Evolutionary conservation across 495 filamentous ascomycete species (phyloP).

Genomic region (Neurospora discreta): DNA sequence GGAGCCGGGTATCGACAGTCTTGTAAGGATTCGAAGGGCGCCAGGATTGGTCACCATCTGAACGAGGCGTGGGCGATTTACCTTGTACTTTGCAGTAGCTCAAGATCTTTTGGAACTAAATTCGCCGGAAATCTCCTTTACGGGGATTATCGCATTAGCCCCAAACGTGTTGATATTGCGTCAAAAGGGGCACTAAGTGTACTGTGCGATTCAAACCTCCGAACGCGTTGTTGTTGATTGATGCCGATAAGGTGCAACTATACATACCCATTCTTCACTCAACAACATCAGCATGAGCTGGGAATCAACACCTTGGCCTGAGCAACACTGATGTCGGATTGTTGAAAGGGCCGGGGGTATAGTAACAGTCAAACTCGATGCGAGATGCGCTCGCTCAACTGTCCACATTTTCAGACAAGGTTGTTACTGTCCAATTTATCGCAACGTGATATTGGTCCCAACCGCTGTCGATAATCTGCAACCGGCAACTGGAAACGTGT

Average conservation of each 20-base stretch:
- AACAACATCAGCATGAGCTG: background rate
- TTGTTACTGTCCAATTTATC: background rate
- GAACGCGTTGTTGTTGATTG: background rate
- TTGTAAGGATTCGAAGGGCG: background rate
- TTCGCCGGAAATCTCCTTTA: background rate
- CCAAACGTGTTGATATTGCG: background rate
- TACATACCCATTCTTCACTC: background rate
- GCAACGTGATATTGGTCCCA: background rate
- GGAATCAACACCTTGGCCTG: background rate
- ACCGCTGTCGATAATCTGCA: background rate
- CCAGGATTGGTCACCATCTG: background rate
- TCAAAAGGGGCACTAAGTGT: background rate
- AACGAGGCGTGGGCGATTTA: background rate
- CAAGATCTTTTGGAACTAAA: background rate
- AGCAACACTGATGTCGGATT: background rate
- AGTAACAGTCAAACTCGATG: background rate
- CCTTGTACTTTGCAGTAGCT: background rate
- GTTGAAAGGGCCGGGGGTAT: background rate
- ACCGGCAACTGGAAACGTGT: background rate
- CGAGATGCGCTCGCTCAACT: background rate
- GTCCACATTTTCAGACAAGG: background rate
- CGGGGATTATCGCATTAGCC: background rate
- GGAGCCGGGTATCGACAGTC: background rate
- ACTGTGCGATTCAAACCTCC: background rate
- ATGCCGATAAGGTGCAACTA: background rate